A percentile compares a stretch with the other conserved stretches of the same genome.
These are phyloP conservation scores for Trametes coccinea DNA, from an alignment of 768 basidiomycete genomes.

Conservation along the genomic window DNA sequence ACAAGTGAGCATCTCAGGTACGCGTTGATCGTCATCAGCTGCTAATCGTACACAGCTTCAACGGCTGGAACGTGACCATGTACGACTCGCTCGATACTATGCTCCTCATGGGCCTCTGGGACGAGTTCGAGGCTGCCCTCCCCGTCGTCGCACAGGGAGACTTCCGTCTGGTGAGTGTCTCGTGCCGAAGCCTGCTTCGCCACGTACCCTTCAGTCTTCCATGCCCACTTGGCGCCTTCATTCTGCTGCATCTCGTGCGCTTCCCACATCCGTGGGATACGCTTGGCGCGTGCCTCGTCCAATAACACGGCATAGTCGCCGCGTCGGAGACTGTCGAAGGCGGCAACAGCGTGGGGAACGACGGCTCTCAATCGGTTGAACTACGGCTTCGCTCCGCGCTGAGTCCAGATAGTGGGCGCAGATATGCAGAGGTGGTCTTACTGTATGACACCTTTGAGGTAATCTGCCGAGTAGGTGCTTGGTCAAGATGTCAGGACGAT, in stretches of 20 bases:
- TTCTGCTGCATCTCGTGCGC: background rate
- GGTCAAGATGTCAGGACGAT: too few species aligned
- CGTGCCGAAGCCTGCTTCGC: background rate
- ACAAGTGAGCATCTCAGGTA: conserved; percentile 44
- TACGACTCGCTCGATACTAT: conserved; percentile 87
- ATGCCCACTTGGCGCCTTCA: background rate
- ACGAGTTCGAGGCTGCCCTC: conserved; percentile 68
- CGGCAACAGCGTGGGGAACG: too few species aligned
- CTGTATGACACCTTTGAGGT: too few species aligned
- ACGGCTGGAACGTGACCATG: conserved; percentile 76
- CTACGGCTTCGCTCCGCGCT: too few species aligned
- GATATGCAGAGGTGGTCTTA: too few species aligned
- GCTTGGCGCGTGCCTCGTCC: background rate
- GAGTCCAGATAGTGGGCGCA: too few species aligned
- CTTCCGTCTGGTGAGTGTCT: conserved; percentile 47
- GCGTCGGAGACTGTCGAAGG: too few species aligned
- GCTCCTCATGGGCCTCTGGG: conserved; percentile 70
- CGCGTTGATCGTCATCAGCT: background rate
- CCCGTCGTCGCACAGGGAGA: conserved; percentile 47
- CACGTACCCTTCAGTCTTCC: background rate
- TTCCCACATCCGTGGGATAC: background rate
- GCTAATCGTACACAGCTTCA: conserved; percentile 48
- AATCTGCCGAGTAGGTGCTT: too few species aligned
- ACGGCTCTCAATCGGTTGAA: too few species aligned
- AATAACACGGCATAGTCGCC: background rate